phyloP scores from a whole-genome alignment of 768 basidiomycete species.

The Kwoniella dejecticola region DNA sequence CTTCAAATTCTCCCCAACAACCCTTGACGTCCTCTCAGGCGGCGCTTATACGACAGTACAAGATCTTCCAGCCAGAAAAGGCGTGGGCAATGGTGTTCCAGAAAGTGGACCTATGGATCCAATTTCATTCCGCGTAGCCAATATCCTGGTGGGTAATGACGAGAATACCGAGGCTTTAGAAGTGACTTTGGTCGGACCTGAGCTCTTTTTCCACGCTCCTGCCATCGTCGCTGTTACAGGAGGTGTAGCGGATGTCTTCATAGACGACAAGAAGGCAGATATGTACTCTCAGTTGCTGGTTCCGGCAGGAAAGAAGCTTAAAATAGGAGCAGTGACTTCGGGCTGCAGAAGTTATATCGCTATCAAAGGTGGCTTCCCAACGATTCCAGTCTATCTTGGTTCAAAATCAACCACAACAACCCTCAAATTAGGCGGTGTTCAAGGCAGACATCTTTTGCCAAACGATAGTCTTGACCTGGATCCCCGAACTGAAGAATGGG shows the following conservation, averaged over 20 bases:
- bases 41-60: conserved; percentile 61
- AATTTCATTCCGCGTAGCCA: conserved; percentile 63
- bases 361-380: conserved; percentile 66
- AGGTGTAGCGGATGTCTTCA: conserved; percentile 57
- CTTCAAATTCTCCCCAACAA: conserved; percentile 50
- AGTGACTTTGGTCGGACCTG: conserved; percentile 58
- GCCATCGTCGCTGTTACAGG: conserved; percentile 66
- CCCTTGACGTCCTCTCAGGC: conserved; percentile 62
- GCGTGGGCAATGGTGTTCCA: conserved; percentile 64
- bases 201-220: conserved; percentile 61
- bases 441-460: conserved; percentile 37
- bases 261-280: conserved; percentile 57
- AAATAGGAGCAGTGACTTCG: conserved; percentile 54
- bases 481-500: conserved; percentile 24
- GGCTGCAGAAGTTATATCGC: conserved; percentile 66
- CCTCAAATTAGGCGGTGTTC: conserved; percentile 28
- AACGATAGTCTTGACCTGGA: conserved; percentile 36
- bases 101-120: conserved; percentile 68
- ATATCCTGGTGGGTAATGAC: conserved; percentile 64
- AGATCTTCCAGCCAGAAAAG: conserved; percentile 30
- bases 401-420: conserved; percentile 63
- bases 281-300: conserved; percentile 63
- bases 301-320: conserved; percentile 59
- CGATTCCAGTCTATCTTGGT: conserved; percentile 60
- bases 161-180: conserved; percentile 64